Evolutionary conservation across 2,329 filamentous ascomycete species (phyloP), one percentile per base, ranked within the genome.

Genomic region (Cladosporium sp.): DNA sequence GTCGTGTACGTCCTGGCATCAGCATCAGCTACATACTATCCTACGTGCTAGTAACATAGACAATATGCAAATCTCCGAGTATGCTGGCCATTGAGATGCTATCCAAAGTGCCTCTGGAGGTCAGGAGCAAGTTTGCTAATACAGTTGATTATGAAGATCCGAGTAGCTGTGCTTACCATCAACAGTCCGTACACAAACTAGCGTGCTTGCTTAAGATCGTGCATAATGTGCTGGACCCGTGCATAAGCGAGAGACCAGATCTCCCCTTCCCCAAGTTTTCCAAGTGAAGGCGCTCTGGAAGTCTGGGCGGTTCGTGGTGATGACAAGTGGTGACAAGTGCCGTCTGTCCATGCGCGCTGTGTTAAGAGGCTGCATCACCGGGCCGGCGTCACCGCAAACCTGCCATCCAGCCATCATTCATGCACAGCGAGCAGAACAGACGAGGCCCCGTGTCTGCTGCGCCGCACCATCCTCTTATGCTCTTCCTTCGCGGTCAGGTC

Each of bases 321-420:
- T 47, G 41, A 47, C 10, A 24, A 21, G 41, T 47, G 52, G 52
- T 30, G 26, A 32, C 51, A 24, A 5, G 6, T 12, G 28, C 32
- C 26, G 18, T 8, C 15, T 28, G 12, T 32, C 30, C 30, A 32
- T 32, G 30, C 6, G 8, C 28, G 28, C 6, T 55, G 14, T 55
- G 28, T n/a, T n/a, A 32, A 34, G 52, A 55, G 52, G 55, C 55
- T 58, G 55, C 55, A 58, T 24, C 34, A 4, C 21, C 55, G 55
- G 55, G 34, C 55, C 55, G 55, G 30, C 34, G 30, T 41, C 55
- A 58, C 55, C 55, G 55, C 6, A 21, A 38, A 36, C 18, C 41
- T 44, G 41, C 24, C 24, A 24, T 24, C 24, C 24, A 24, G 41
- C 41, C 41, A 44, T 21, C 7, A 6, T 18, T n/a, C 28, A 55